Base-by-base conservation (phyloP, 768 basidiomycete species). In the Trametes cinnabarina region DNA sequence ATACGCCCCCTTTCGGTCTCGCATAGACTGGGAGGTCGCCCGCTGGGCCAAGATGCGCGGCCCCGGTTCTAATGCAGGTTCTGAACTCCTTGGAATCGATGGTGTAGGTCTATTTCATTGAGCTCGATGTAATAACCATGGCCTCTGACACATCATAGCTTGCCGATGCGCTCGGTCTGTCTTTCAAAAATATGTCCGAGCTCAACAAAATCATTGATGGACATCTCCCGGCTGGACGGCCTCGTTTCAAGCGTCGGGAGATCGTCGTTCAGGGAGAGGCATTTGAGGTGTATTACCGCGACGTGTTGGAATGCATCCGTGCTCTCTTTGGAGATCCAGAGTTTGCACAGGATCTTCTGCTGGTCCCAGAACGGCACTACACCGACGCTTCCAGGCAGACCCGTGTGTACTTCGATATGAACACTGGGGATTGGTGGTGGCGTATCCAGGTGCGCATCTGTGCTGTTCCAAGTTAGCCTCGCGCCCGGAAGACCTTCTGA, bases 351-450 rank as follows among this genome's bases (percentile, higher is more conserved):
- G 53, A 71, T 26, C 66, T 79, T 0, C 57, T 68, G 1, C 68
- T 74, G 50, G 54, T 55, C 1, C 78, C 76, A 0, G 77, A 77
- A 49, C 59, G 63, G 3, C 77, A 78, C 47, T 79, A 71, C 54
- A 26, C 57, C 0, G 74, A 76, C 56, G 51, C 22, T 0, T 67
- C 69, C 9, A 30, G 66, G 9, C 68, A 41, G 1, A 37, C 59
- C 1, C 61, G 71, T 0, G 17, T 78, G 1, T 79, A 70, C 57
- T 60, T 65, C 59, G 78, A 82, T 37, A 73, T 81, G 72, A 70
- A 79, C 40, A 80, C 79, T 0, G 77, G 76, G 0, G 71, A 73
- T 40, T 82, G 81, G 81, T 81, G 79, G 81, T 81, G 79, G 79
- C 44, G 44, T 4, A 75, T 71, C 0, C 81, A 81, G 69, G 79